phyloP scores from a whole-genome alignment of 2,329 filamentous ascomycete species.

The Colletotrichum endophyticum region DNA sequence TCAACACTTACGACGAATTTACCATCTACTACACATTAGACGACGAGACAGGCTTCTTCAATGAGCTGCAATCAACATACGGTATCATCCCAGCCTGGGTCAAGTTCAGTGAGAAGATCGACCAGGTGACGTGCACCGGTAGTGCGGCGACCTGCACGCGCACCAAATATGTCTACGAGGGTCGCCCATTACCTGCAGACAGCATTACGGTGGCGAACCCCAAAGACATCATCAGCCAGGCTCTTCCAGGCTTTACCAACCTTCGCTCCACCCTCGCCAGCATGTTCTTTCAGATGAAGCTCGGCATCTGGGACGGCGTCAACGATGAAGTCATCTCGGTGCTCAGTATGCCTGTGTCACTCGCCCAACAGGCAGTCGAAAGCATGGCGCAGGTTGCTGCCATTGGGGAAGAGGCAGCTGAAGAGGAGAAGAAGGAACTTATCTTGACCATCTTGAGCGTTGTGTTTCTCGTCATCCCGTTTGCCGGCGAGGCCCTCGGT shows the following conservation, averaged over 20 bases:
- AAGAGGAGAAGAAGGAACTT: background rate
- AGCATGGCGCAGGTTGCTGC: background rate
- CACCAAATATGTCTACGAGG: background rate
- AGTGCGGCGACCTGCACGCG: background rate
- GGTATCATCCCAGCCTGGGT: background rate
- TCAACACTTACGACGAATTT: background rate
- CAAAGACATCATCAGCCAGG: slow-evolving; percentile 1
- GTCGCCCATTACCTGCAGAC: background rate
- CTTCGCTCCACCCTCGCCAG: background rate
- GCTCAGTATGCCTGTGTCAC: background rate
- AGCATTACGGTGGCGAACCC: background rate
- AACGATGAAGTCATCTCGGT: background rate
- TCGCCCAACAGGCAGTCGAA: background rate
- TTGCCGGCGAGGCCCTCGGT: background rate
- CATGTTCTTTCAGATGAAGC: background rate
- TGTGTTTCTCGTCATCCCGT: background rate
- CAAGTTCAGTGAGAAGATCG: background rate
- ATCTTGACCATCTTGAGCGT: background rate
- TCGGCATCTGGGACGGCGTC: background rate
- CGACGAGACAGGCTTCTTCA: background rate
- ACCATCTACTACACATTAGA: background rate
- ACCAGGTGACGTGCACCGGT: background rate
- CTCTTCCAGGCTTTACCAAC: background rate
- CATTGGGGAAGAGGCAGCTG: background rate
- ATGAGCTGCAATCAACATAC: background rate